Percentiles rank a stretch among this genome's conserved stretches.
These are phyloP conservation scores for Arctium minus DNA, from an alignment of 129 eudicot species.

Conservation along the genomic window DNA sequence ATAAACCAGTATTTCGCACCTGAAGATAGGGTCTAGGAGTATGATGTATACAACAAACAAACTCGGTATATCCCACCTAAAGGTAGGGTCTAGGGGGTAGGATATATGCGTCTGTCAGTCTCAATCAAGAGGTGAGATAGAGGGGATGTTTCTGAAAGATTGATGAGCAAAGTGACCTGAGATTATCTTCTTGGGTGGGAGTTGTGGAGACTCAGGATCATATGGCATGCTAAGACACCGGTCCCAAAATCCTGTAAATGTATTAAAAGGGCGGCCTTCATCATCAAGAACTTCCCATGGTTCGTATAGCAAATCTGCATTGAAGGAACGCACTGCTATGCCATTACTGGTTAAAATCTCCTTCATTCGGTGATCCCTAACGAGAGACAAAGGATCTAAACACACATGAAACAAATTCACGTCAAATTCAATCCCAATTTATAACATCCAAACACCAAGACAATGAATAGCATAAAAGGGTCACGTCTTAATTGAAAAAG, in stretches of 20 bases:
- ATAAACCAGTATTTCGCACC: too few relatives aligned
- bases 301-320: constrained; percentile 84
- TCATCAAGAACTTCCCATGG: constrained; percentile 89
- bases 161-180: constrained; percentile 41
- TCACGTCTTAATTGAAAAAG: background rate
- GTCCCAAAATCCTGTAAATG: constrained; percentile 77
- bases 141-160: background rate
- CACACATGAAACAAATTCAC: constrained; percentile 9
- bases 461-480: background rate
- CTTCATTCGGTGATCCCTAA: constrained; percentile 77
- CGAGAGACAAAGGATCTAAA: constrained; percentile 83
- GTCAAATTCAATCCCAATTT: background rate
- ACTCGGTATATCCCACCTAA: too few relatives aligned
- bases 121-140: too few relatives aligned
- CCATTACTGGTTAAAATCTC: constrained; percentile 61
- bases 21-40: too few relatives aligned
- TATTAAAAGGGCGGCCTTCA: constrained; percentile 59
- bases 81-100: too few relatives aligned
- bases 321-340: constrained; percentile 69
- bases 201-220: constrained; percentile 88
- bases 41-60: too few relatives aligned
- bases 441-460: background rate
- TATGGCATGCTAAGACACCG: constrained; percentile 88
- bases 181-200: constrained; percentile 81
- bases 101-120: too few relatives aligned